Evolutionary conservation across 306 rosid species (phyloP).

Genomic region (Quercus variabilis): DNA sequence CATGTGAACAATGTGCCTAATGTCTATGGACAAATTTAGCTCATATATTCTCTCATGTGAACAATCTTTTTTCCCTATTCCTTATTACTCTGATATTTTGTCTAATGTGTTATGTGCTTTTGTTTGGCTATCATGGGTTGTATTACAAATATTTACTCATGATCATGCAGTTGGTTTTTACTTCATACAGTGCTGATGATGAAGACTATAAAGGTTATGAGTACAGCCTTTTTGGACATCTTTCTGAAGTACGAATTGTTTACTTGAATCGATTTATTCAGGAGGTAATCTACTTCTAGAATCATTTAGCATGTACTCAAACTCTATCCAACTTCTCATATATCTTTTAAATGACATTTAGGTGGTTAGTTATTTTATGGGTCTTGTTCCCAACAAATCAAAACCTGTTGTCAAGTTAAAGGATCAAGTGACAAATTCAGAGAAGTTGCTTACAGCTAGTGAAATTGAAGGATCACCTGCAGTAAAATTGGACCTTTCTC

Average conservation of each 20-base stretch:
- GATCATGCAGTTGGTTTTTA: constrained; percentile 70
- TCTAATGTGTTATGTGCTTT: background rate
- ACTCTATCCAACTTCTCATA: constrained; percentile 1
- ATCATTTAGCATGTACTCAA: background rate
- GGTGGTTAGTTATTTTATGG: constrained; percentile 92
- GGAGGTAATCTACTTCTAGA: constrained; percentile 56
- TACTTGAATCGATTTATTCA: constrained; percentile 90
- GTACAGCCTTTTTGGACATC: constrained; percentile 80
- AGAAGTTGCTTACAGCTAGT: constrained; percentile 85
- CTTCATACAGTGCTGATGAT: constrained; percentile 71
- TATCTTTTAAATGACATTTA: constrained; percentile 29
- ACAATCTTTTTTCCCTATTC: background rate
- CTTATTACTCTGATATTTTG: background rate
- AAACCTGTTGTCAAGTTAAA: constrained; percentile 66
- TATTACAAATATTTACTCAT: constrained; percentile 20
- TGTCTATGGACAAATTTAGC: no score
- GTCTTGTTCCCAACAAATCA: constrained; percentile 81
- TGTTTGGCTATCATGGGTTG: constrained; percentile 14
- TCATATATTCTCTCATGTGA: background rate
- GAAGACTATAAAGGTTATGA: constrained; percentile 92
- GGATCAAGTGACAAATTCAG: constrained; percentile 92
- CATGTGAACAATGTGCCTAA: background rate
- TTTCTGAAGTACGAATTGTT: constrained; percentile 94
- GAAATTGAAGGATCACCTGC: constrained; percentile 98
- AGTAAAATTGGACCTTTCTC: constrained; percentile 86